Percentiles rank a stretch among this genome's conserved stretches.
Conservation (phyloP, 495 filamentous ascomycete genomes). For the Glonium stellatum region DNA sequence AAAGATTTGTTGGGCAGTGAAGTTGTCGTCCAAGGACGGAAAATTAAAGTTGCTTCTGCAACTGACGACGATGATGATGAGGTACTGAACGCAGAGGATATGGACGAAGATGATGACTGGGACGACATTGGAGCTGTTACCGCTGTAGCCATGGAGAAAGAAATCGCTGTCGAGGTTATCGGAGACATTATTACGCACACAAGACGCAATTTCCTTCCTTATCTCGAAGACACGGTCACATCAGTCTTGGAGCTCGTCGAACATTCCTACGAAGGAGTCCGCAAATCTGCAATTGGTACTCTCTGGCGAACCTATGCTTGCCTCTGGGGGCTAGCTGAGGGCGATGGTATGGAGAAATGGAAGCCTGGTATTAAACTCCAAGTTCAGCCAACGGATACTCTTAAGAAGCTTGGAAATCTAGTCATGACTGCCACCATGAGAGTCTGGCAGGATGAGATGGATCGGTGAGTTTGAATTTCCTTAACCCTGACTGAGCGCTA, state of each 20-base stretch:
- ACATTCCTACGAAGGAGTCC: constrained; percentile 87
- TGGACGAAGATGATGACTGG: constrained; percentile 68
- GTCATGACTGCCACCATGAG: constrained; percentile 77
- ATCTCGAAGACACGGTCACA: constrained; percentile 85
- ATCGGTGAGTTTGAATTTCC: constrained; percentile 60
- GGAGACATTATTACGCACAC: constrained; percentile 87
- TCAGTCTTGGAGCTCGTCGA: constrained; percentile 70
- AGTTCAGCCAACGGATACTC: constrained; percentile 63
- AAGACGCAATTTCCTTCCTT: constrained; percentile 68
- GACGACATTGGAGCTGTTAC: constrained; percentile 76
- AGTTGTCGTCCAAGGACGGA: constrained; percentile 70
- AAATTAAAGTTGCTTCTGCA: constrained; percentile 63
- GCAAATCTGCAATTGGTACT: constrained; percentile 82
- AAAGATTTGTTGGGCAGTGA: constrained; percentile 71
- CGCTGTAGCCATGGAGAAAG: constrained; percentile 88
- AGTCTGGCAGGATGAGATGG: constrained; percentile 81
- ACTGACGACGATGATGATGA: constrained; percentile 35
- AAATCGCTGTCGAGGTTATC: constrained; percentile 90
- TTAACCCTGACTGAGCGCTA: constrained; percentile 25
- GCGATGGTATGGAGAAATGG: constrained; percentile 73
- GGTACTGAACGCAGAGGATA: constrained; percentile 30
- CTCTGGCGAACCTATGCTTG: constrained; percentile 90
- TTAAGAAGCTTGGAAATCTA: constrained; percentile 81
- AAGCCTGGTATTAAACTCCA: constrained; percentile 79
- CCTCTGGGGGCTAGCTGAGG: constrained; percentile 81